Base-by-base conservation (phyloP, 2,329 filamentous ascomycete species). In the Neurospora sp. region DNA sequence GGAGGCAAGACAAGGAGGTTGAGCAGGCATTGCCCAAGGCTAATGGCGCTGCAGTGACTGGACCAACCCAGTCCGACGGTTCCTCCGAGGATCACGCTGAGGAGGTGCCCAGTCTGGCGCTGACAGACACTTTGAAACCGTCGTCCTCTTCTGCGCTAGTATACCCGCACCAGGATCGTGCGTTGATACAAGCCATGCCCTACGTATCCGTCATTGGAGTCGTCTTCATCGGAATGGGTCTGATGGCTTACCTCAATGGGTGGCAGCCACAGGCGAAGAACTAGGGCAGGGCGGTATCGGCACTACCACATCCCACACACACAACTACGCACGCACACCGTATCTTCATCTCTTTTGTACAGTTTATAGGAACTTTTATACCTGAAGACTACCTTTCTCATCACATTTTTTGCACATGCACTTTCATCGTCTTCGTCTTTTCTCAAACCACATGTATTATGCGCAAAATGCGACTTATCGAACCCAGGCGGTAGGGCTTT, bases 171-270 rank as follows among this genome's bases (percentile, higher is more conserved):
- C 83, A 78, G 70, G 83, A 85, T 66, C 81, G 80, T 73, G 82
- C 78, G 67, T 76, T 86, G 70, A 77, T 87, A 72, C 84, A 89
- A 66, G 85, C 86, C 69, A 83, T 92, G 70, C 92, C 92, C 17
- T 95, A 94, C 77, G 90, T 91, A 52, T 93, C 91, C 1, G 93
- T 95, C 87, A 81, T 96, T 66, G 91, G 92, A 11, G 92, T 96
- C 39, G 92, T 96, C 36, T 80, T 96, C 69, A 82, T 96, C 71
- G 92, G 92, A 39, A 90, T 96, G 82, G 91, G 92, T 15, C 79
- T 96, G 73, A 96, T 96, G 92, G 91, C 91, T 57, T 94, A 93
- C 80, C 85, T 96, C 74, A 96, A 96, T 77, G 90, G 91, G 68
- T 95, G 91, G 91, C 91, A 93, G 75, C 77, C 81, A 37, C 80